phyloP scores from a whole-genome alignment of 2,329 filamentous ascomycete genomes.

The Trichoderma koningii region DNA sequence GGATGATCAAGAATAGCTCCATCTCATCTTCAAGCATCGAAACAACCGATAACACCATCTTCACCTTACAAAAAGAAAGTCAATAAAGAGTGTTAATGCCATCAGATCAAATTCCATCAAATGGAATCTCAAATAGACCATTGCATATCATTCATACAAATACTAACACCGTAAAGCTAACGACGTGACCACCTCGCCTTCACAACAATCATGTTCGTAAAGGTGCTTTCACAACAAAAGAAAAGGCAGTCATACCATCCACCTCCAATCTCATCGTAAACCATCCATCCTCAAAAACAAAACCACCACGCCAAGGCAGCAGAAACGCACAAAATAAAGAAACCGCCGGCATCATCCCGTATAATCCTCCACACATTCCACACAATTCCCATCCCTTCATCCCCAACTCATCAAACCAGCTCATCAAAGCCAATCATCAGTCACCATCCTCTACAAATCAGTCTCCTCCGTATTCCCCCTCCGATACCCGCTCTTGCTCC shows the following conservation, averaged over 20 bases:
- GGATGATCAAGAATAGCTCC: no score
- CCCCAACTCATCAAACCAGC: not conserved
- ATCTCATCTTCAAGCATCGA: no score
- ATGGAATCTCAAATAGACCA: no score
- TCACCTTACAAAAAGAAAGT: no score
- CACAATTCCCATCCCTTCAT: not conserved
- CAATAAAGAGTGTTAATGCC: no score
- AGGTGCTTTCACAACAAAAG: not conserved
- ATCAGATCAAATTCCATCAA: no score
- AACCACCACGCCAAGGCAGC: not conserved
- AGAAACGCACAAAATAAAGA: not conserved
- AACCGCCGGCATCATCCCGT: no score
- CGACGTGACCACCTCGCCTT: not conserved
- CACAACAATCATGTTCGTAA: not conserved
- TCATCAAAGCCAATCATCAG: not conserved
- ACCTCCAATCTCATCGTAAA: slow-evolving; percentile 1
- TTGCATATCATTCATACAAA: no score
- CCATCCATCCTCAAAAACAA: not conserved
- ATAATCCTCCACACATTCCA: not conserved
- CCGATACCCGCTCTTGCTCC: slow-evolving; percentile 36
- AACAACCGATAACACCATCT: no score
- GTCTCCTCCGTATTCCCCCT: slow-evolving; percentile 40
- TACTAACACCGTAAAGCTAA: not conserved
- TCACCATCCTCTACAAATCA: slow-evolving; percentile 19
- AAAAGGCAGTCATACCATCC: not conserved